Evolutionary conservation across 805 yeast species (phyloP).

Genomic region (Candida methanosorbosa): DNA sequence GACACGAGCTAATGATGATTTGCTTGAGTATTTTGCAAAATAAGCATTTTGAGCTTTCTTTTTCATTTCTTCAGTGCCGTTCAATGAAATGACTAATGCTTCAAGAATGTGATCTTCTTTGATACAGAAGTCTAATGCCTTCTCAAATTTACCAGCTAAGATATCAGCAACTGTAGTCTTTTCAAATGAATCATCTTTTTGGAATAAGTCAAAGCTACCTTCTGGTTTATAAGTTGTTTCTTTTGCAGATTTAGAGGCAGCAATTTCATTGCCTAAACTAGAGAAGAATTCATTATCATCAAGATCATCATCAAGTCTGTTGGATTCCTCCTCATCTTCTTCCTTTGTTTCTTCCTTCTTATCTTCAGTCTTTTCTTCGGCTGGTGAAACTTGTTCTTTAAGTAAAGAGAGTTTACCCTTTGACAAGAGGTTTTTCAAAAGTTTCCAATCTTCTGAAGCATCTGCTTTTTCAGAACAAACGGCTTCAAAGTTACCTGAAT

Average conservation of each 20-base stretch:
- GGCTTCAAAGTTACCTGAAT: slow-evolving; percentile 40
- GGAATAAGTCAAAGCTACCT: slow-evolving; percentile 41
- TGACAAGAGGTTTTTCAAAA: slow-evolving; percentile 42
- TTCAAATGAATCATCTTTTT: slow-evolving; percentile 24
- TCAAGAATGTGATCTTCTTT: slow-evolving; percentile 58
- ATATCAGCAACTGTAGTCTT: slow-evolving; percentile 43
- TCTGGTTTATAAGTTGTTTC: slow-evolving; percentile 32
- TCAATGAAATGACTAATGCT: slow-evolving; percentile 74
- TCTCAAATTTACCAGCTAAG: slow-evolving; percentile 50
- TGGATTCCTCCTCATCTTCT: slow-evolving; percentile 3
- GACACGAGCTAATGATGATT: slow-evolving; percentile 60
- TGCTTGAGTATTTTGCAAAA: slow-evolving; percentile 45
- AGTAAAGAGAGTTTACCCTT: slow-evolving; percentile 45
- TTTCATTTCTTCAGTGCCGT: slow-evolving; percentile 54
- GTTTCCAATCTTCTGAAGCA: slow-evolving; percentile 51
- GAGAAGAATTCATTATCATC: slow-evolving; percentile 33
- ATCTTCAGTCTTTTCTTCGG: slow-evolving; percentile 10
- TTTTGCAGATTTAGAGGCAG: slow-evolving; percentile 3
- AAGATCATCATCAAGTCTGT: slow-evolving; percentile 13
- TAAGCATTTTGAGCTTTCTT: slow-evolving; percentile 64
- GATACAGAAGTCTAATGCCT: slow-evolving; percentile 63
- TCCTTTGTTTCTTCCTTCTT: slow-evolving; percentile 7
- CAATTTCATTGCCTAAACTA: slow-evolving; percentile 15
- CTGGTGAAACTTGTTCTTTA: slow-evolving; percentile 20
- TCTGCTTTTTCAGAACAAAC: slow-evolving; percentile 49